These are phyloP conservation scores for Alternaria incomplexa DNA, from an alignment of 2,329 filamentous ascomycete species.

Conservation along the genomic window DNA sequence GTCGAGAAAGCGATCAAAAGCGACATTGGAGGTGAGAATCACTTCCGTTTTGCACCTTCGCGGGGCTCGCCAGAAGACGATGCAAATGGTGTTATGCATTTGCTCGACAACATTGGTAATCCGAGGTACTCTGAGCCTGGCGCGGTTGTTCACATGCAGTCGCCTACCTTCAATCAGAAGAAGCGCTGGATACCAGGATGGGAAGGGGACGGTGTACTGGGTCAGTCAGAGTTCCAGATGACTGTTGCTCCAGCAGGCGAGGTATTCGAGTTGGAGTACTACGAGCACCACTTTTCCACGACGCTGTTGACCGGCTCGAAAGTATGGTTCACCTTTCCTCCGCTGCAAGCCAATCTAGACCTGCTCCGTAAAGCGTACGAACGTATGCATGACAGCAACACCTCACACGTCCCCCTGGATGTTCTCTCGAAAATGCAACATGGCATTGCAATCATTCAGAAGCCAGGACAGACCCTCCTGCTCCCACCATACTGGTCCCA, in stretches of 20 bases:
- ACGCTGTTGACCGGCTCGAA: conserved; percentile 17
- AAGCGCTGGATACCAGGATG: not conserved
- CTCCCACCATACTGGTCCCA: conserved; percentile 18
- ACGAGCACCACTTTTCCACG: conserved; percentile 7
- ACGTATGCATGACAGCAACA: not conserved
- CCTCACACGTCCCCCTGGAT: not conserved
- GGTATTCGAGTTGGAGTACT: conserved; percentile 14
- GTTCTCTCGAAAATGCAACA: conserved; percentile 3
- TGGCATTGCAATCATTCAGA: conserved; percentile 21
- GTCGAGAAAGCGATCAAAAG: conserved; percentile 3
- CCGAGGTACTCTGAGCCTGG: conserved; percentile 5
- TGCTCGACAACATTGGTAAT: conserved; percentile 15
- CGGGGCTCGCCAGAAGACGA: conserved; percentile 5
- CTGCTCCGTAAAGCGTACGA: not conserved
- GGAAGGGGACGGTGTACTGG: conserved; percentile 8
- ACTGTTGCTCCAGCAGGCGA: conserved; percentile 9
- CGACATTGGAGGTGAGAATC: conserved; percentile 11
- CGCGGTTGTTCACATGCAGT: conserved; percentile 13
- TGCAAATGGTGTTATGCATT: conserved; percentile 1
- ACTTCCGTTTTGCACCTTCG: conserved; percentile 10
- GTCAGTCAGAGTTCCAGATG: conserved; percentile 1
- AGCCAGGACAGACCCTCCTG: conserved; percentile 7
- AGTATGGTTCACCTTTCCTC: conserved; percentile 14
- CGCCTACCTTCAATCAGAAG: conserved; percentile 10
- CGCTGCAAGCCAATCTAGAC: not conserved